Base-by-base conservation (phyloP, 345 rosid species). In the Gossypium stocksii region DNA sequence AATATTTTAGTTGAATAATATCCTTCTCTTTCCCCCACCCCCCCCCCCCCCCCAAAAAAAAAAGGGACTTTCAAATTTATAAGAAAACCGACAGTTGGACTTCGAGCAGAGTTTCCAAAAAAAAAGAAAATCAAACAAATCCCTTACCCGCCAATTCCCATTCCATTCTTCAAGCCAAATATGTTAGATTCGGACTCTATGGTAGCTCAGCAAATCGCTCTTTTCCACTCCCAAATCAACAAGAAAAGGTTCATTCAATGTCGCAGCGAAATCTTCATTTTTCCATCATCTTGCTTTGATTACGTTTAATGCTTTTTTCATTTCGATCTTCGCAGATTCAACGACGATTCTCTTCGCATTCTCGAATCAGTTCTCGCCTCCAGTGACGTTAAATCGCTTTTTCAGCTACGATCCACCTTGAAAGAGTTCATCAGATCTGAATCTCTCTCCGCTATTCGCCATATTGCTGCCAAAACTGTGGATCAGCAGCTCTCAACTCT, bases 401-500 rank as follows among this genome's bases (percentile, higher is more conserved):
- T 77, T 0, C 86, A 89, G 53, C 61, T 71, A 22, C 86, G 88
- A 67, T 85, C 86, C 4, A 66, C 76, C 25, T 70, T 91, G 80
- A 76, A 70, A 77, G 79, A 82, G 76, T 83, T 87, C 81, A 22
- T 90, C 88, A 83, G 88, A 81, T 79, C 83, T 9, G 89, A 93
- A 82, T 83, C 81, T 17, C 38, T 75, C 61, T 56, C 75, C 10
- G 19, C 84, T 59, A 75, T 93, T 58, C 77, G 80, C 2, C 84
- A 88, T 70, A 72, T 85, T 41, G 60, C 78, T 2, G 82, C 82
- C 25, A 84, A 79, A 81, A 62, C 83, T 13, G 75, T 84, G 19
- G 86, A 87, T 14, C 82, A 76, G 17, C 89, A 91, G 81, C 97
- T 93, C 25, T 48, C 73, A 10, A 81, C 84, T 70, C 90, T 95